Base-by-base conservation (phyloP, 345 rosid genomes). In the Ceriops decandra region DNA sequence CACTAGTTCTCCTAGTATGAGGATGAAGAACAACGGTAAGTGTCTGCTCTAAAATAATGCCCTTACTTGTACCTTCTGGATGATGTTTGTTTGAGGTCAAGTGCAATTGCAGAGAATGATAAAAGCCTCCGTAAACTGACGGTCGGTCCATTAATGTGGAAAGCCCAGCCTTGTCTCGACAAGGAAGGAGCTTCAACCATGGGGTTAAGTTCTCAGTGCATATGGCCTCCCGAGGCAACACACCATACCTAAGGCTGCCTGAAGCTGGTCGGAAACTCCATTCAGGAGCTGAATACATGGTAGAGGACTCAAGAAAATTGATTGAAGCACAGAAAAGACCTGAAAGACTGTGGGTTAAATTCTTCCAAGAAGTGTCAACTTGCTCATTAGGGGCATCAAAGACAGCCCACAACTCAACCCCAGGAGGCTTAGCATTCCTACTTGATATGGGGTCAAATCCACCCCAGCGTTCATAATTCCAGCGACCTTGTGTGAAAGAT, bases 201-300 rank as follows among this genome's bases (percentile, higher is more conserved):
- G 99, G 97, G 71, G 98, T 95, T 72, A 95, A 82, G 71, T 95
- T 95, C 86, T 95, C 99, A 4, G 99, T 95, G 81, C 97, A 95
- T 63, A 91, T 95, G 77, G 99, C 97, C 82, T 95, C 99, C 63
- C 98, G 96, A 5, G 99, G 99, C 86, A 95, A 68, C 49, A 86
- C 77, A 54, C 99, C 98, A 72, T 95, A 87, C 75, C 97, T 84
- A 79, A 95, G 63, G 65, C 83, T 84, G 52, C 87, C 90, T 20
- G 83, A 68, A 42, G 84, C 82, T 16, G 76, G 80, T 63, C 80
- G 82, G 58, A 95, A 91, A 64, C 91, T 85, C 98, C 90, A 90
- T 62, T 86, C 74, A 24, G 98, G 98, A 64, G 93, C 81, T 8
- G 93, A 84, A 82, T 87, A 91, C 15, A 90, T 70, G 15, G 96